Conservation (phyloP, 2,329 filamentous ascomycete genomes). For the Apiospora saccharicola region DNA sequence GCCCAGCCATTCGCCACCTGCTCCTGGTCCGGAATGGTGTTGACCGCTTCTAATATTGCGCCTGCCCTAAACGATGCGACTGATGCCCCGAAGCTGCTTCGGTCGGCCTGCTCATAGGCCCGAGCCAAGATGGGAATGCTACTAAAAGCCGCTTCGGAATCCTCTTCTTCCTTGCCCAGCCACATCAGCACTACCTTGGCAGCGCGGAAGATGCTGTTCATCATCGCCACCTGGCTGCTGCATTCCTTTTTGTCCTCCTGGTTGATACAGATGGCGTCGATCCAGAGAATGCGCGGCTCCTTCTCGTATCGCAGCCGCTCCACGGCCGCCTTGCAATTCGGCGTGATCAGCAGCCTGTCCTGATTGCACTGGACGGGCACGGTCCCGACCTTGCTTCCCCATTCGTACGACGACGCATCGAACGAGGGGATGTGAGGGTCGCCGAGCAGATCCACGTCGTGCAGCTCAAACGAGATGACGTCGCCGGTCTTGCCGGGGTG, state of each 20-base stretch:
- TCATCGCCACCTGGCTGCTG: neutral
- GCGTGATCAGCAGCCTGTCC: neutral
- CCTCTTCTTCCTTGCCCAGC: neutral
- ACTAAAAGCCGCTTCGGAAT: neutral
- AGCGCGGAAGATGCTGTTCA: neutral
- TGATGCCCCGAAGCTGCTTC: neutral
- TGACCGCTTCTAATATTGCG: neutral
- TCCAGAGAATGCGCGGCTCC: neutral
- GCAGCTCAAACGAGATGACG: neutral
- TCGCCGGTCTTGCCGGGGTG: neutral
- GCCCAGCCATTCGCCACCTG: neutral
- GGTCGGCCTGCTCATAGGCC: neutral
- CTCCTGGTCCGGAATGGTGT: neutral
- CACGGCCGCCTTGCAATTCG: neutral
- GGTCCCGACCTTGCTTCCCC: neutral
- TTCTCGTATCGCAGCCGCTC: neutral
- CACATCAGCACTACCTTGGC: neutral
- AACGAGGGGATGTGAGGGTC: neutral
- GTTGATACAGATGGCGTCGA: neutral
- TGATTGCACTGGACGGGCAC: neutral
- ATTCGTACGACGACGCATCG: neutral
- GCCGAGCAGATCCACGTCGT: neutral
- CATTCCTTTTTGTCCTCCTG: neutral
- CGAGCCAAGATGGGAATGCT: neutral
- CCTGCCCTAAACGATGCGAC: too few relatives aligned